Evolutionary conservation across 1,139 yeast species (phyloP).

Genomic region (Hanseniaspora sp.): DNA sequence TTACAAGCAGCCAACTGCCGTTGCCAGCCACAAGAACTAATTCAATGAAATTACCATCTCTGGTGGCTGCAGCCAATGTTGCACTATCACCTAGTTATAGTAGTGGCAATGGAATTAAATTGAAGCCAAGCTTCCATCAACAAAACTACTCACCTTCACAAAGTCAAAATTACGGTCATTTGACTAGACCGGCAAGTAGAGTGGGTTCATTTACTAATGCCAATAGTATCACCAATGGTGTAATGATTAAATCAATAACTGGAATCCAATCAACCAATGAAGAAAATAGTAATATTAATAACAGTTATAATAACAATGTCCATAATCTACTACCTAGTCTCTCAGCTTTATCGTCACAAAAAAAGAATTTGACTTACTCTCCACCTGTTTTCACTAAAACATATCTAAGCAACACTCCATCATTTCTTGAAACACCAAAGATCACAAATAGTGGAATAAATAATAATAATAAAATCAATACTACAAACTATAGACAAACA

Average conservation of each 20-base stretch:
- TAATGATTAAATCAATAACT: not conserved
- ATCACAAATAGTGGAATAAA: not conserved
- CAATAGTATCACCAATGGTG: conserved; percentile 1
- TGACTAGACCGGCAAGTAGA: not conserved
- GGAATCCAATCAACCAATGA: not conserved
- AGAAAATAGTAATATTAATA: not conserved
- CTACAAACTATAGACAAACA: not conserved
- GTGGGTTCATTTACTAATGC: conserved; percentile 1
- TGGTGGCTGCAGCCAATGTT: conserved; percentile 15
- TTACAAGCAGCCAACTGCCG: not conserved
- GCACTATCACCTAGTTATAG: conserved; percentile 5
- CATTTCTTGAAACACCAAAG: conserved; percentile 6
- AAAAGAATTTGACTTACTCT: not conserved
- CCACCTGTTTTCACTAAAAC: not conserved
- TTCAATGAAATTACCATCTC: conserved; percentile 10
- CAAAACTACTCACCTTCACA: not conserved
- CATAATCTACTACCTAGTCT: conserved; percentile 4
- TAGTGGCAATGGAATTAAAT: conserved; percentile 10
- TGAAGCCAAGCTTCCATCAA: not conserved
- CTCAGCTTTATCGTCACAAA: conserved; percentile 4
- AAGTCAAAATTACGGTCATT: not conserved
- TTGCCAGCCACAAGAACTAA: not conserved
- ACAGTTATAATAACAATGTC: not conserved
- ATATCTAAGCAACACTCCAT: not conserved
- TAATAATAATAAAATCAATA: not conserved